Percentiles rank a stretch among this genome's conserved stretches.
Evolutionary conservation across 129 eudicot genomes (phyloP).

Genomic region (Erigeron canadensis): DNA sequence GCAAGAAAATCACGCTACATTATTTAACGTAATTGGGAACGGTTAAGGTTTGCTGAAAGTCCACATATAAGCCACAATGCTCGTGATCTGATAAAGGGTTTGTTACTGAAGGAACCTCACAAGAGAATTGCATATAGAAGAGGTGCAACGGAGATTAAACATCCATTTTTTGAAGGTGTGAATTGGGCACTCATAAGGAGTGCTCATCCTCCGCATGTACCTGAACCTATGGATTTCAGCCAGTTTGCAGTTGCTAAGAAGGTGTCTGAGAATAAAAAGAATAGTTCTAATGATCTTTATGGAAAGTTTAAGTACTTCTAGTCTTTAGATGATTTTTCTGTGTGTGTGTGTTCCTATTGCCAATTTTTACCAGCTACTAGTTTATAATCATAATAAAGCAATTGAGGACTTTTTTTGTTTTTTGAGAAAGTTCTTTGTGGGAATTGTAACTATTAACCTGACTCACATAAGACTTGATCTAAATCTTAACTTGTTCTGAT

Average conservation of each 20-base stretch:
- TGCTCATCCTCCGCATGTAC: conserved; percentile 30
- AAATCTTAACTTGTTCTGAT: too few species aligned
- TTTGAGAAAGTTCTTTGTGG: too few species aligned
- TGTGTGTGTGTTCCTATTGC: too few species aligned
- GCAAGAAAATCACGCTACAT: conserved; percentile 20
- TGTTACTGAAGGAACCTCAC: conserved; percentile 28
- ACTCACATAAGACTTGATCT: too few species aligned
- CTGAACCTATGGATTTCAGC: conserved; percentile 18
- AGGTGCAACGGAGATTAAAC: conserved; percentile 28
- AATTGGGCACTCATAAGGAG: conserved; percentile 25
- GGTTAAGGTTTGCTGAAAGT: conserved; percentile 21
- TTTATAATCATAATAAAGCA: too few species aligned
- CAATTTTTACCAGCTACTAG: too few species aligned
- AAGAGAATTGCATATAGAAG: conserved; percentile 24
- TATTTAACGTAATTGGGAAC: conserved; percentile 23
- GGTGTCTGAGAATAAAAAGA: conserved; percentile 13
- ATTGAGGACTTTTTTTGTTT: too few species aligned
- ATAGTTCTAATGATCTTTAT: conserved; percentile 27
- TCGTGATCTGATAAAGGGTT: conserved; percentile 26
- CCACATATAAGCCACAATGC: conserved; percentile 19
- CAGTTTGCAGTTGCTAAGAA: conserved; percentile 15
- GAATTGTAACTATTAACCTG: too few species aligned
- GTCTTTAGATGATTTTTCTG: not conserved
- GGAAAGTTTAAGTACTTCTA: conserved; percentile 27
- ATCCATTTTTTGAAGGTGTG: conserved; percentile 20